A percentile compares a stretch with the other conserved stretches of the same genome.
Evolutionary conservation across 2,329 filamentous ascomycete genomes (phyloP).

Genomic region (Parastagonospora nodorum): DNA sequence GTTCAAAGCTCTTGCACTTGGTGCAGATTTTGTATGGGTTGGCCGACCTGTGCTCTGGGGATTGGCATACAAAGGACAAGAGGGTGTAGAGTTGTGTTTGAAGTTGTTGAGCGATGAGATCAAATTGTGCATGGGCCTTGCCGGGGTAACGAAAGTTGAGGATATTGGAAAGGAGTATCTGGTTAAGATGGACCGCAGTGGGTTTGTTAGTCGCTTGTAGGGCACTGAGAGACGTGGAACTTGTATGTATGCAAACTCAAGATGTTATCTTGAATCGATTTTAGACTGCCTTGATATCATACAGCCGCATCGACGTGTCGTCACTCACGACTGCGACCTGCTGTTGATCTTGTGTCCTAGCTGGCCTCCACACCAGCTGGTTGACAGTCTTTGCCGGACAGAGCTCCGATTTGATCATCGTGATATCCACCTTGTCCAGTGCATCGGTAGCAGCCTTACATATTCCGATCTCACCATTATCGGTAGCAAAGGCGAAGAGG

Average conservation of each 20-base stretch:
- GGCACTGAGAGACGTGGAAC: neutral
- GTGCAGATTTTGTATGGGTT: conserved; percentile 81
- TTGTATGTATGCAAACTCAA: neutral
- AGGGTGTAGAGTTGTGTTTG: conserved; percentile 26
- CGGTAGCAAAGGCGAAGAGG: conserved; percentile 41
- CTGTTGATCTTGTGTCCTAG: conserved; percentile 6
- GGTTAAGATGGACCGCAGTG: conserved; percentile 28
- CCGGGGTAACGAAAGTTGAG: conserved; percentile 25
- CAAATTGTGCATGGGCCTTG: conserved; percentile 29
- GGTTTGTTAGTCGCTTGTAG: conserved; percentile 21
- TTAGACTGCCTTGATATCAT: conserved; percentile 13
- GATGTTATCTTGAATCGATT: too few species aligned
- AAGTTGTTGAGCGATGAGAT: conserved; percentile 25
- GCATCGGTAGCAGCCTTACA: conserved; percentile 5
- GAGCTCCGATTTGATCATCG: conserved; percentile 15
- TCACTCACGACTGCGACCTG: conserved; percentile 50
- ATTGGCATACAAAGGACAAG: conserved; percentile 52
- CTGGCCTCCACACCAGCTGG: conserved; percentile 42
- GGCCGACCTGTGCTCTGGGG: conserved; percentile 67
- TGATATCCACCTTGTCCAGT: conserved; percentile 20
- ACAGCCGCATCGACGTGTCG: conserved; percentile 48
- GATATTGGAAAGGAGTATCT: conserved; percentile 30
- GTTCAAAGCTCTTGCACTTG: conserved; percentile 89
- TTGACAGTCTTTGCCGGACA: conserved; percentile 38
- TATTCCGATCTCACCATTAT: conserved; percentile 35